Conservation (phyloP, 306 rosid genomes). For the Glycine soja region DNA sequence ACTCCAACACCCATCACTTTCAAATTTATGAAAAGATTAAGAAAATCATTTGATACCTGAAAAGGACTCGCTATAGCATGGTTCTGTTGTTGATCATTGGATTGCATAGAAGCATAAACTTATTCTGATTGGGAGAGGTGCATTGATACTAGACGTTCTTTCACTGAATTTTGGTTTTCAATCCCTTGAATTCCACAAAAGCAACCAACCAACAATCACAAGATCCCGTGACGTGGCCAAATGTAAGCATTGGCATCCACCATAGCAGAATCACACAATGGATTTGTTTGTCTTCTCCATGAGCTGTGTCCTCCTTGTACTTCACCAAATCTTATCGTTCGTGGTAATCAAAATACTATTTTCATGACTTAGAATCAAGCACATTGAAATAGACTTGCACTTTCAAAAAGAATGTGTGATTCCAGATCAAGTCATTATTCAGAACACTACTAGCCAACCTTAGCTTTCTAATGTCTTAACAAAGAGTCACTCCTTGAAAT, state of each 20-base stretch:
- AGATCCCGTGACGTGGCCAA: background rate
- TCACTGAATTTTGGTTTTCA: slow-evolving; percentile 4
- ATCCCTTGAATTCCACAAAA: background rate
- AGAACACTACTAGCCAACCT: background rate
- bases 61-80: background rate
- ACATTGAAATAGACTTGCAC: slow-evolving; percentile 3
- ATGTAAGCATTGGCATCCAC: background rate
- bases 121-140: background rate
- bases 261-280: slow-evolving; percentile 13
- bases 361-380: background rate
- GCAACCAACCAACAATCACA: slow-evolving; percentile 13
- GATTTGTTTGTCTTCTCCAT: slow-evolving; percentile 10
- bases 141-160: background rate
- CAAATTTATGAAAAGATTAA: background rate
- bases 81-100: slow-evolving; percentile 13
- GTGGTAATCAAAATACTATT: slow-evolving; percentile 10
- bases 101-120: background rate
- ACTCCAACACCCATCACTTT: background rate
- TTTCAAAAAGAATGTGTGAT: background rate
- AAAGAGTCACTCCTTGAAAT: background rate
- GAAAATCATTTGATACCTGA: background rate
- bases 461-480: background rate
- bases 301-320: background rate
- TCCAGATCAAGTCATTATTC: background rate
- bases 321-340: background rate